Conservation (phyloP, 2,329 filamentous ascomycete genomes). For the Aureobasidium namibiae region DNA sequence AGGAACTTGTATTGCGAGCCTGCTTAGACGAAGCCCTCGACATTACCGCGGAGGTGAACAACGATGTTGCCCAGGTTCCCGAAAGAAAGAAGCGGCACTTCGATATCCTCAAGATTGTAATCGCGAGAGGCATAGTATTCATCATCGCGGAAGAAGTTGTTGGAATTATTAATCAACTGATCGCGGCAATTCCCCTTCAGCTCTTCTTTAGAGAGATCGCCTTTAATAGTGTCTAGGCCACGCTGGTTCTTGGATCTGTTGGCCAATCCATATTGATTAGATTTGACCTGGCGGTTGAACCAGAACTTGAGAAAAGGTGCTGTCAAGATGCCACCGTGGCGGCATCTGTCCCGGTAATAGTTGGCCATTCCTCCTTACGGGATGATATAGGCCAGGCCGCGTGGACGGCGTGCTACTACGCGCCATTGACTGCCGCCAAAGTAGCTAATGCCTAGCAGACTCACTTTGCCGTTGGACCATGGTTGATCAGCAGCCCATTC, state of each 20-base stretch:
- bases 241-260: slow-evolving; percentile 36
- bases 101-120: slow-evolving; percentile 56
- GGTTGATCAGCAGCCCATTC: slow-evolving; percentile 14
- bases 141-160: slow-evolving; percentile 53
- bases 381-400: slow-evolving; percentile 42
- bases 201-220: slow-evolving; percentile 40
- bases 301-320: slow-evolving; percentile 42
- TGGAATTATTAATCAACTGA: slow-evolving; percentile 36
- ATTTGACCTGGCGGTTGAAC: slow-evolving; percentile 55
- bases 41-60: slow-evolving; percentile 60
- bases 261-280: slow-evolving; percentile 55
- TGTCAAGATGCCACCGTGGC: slow-evolving; percentile 26
- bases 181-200: slow-evolving; percentile 39
- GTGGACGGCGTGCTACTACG: slow-evolving; percentile 43
- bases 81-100: slow-evolving; percentile 58
- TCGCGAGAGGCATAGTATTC: slow-evolving; percentile 58
- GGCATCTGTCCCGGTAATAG: slow-evolving; percentile 39
- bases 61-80: slow-evolving; percentile 66
- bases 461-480: slow-evolving; percentile 22
- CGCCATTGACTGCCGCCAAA: slow-evolving; percentile 47
- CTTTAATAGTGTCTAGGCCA: slow-evolving; percentile 31
- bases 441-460: slow-evolving; percentile 39
- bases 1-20: slow-evolving; percentile 62
- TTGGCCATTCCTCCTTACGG: slow-evolving; percentile 50
- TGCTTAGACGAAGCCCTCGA: slow-evolving; percentile 56